Conservation (phyloP, 2,329 filamentous ascomycete species). For the Westerdykella aurantiaca region DNA sequence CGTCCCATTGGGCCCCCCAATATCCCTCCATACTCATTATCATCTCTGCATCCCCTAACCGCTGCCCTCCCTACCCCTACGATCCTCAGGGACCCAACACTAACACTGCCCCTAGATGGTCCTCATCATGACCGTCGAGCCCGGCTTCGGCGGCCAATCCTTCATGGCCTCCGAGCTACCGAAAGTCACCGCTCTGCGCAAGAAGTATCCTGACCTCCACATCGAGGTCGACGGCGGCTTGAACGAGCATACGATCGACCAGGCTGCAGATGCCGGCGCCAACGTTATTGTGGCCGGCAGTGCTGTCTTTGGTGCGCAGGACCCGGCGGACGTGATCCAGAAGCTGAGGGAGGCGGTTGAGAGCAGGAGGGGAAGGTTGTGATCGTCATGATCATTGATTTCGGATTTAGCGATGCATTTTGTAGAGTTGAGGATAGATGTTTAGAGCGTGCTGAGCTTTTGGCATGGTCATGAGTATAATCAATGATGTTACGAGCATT, state of each 20-base stretch:
- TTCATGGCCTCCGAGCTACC: slow-evolving; percentile 96
- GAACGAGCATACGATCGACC: slow-evolving; percentile 81
- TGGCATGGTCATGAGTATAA: no score
- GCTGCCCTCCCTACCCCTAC: neutral
- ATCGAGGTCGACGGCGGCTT: slow-evolving; percentile 97
- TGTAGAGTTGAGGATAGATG: no score
- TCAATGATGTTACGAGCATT: no score
- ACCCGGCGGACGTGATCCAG: slow-evolving; percentile 81
- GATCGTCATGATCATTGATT: slow-evolving; percentile 2
- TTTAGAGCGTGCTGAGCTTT: no score
- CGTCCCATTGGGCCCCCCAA: no score
- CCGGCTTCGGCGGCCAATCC: slow-evolving; percentile 95
- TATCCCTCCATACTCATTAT: neutral
- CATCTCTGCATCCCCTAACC: neutral
- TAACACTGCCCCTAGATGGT: slow-evolving; percentile 66
- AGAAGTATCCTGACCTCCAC: slow-evolving; percentile 83
- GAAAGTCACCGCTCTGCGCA: slow-evolving; percentile 79
- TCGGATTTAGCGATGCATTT: no score
- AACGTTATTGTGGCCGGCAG: slow-evolving; percentile 98
- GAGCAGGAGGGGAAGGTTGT: slow-evolving; percentile 43
- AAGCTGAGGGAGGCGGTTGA: slow-evolving; percentile 75
- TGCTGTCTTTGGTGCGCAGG: slow-evolving; percentile 87
- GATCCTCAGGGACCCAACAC: neutral
- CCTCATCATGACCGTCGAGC: slow-evolving; percentile 95
- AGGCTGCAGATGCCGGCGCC: slow-evolving; percentile 88